phyloP scores from a whole-genome alignment of 1,139 yeast genomes.

The Magnusiomyces clavatus region DNA sequence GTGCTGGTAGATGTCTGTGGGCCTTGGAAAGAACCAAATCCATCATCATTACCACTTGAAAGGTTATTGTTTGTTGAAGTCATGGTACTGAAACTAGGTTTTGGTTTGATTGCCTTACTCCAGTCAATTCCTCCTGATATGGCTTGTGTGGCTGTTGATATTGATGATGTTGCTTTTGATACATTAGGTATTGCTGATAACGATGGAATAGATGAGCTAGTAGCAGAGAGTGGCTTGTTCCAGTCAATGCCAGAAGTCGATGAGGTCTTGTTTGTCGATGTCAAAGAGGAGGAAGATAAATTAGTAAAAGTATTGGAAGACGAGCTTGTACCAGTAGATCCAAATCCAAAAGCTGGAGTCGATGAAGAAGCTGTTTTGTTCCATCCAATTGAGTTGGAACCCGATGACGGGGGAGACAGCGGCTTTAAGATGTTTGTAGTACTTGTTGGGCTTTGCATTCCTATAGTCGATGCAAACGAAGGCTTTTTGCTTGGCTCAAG shows the following conservation, averaged over 20 bases:
- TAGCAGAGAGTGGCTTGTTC: slow-evolving; percentile 1
- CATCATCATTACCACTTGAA: not conserved
- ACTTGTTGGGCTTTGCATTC: not conserved
- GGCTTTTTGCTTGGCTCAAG: slow-evolving; percentile 9
- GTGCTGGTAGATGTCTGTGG: not conserved
- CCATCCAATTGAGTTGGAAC: not conserved
- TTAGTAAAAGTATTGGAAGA: not conserved
- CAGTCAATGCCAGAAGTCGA: slow-evolving; percentile 3
- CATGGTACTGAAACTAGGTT: not conserved
- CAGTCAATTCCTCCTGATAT: slow-evolving; percentile 9
- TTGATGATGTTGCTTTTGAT: not conserved
- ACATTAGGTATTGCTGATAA: not conserved
- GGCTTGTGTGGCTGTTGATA: not conserved
- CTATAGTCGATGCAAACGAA: not conserved
- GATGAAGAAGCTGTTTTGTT: not conserved
- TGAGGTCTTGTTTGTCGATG: not conserved
- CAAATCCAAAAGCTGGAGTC: not conserved
- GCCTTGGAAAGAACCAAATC: slow-evolving; percentile 1
- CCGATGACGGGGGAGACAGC: not conserved
- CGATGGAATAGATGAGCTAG: not conserved
- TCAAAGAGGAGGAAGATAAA: not conserved
- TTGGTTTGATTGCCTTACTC: slow-evolving; percentile 8
- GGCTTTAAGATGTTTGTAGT: not conserved
- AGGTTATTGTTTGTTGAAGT: not conserved
- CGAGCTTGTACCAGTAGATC: not conserved